Percentiles rank a stretch among this genome's conserved stretches.
Conservation (phyloP, 768 basidiomycete species). For the Russula lepida region DNA sequence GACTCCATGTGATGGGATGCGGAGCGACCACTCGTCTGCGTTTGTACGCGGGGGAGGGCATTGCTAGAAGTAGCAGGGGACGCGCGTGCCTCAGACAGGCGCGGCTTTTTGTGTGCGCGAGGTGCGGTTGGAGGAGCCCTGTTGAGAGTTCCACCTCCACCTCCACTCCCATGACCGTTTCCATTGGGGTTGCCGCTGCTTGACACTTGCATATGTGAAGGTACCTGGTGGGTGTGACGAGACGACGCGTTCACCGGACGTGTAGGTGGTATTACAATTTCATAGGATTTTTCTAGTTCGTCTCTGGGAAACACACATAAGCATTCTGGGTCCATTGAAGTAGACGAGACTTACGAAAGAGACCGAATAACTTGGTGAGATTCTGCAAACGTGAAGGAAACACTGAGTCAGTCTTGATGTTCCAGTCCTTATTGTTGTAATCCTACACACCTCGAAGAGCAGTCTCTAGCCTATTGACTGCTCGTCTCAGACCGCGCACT, state of each 20-base stretch:
- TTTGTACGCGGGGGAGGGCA: conserved; percentile 20
- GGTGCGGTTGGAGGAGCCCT: conserved; percentile 72
- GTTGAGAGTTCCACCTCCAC: conserved; percentile 23
- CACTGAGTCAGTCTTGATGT: conserved; percentile 2
- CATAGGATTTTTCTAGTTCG: conserved; percentile 72
- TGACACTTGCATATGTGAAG: conserved; percentile 22
- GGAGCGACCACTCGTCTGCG: conserved; percentile 11
- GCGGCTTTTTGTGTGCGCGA: conserved; percentile 71
- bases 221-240: conserved; percentile 37
- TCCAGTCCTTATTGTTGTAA: conserved; percentile 4
- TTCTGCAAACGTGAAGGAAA: conserved; percentile 36
- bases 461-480: conserved; percentile 60
- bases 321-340: conserved; percentile 3
- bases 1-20: conserved; percentile 19
- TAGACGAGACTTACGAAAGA: conserved; percentile 51
- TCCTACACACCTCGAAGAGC: conserved; percentile 60
- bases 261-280: conserved; percentile 42
- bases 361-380: conserved; percentile 65
- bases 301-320: conserved; percentile 37
- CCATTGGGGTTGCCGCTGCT: conserved; percentile 22
- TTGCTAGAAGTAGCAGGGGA: conserved; percentile 15
- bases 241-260: conserved; percentile 34
- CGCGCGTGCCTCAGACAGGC: conserved; percentile 46
- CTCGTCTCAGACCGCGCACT: conserved; percentile 56
- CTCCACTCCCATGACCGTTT: conserved; percentile 25